Evolutionary conservation across 2,329 filamentous ascomycete genomes (phyloP).

Genomic region (Talaromyces sp.): DNA sequence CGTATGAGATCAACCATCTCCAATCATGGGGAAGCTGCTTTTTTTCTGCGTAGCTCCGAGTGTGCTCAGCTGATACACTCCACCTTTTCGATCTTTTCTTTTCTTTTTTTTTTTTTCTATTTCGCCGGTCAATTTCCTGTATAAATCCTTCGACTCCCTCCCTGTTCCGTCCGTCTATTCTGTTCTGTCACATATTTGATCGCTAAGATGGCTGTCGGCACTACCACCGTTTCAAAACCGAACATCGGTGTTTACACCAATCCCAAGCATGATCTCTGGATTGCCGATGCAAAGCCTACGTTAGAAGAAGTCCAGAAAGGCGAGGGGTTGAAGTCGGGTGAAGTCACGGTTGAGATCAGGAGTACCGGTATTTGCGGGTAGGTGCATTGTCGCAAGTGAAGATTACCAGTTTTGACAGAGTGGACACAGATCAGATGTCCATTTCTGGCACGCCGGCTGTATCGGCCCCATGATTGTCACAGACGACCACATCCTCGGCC

Average conservation of each 20-base stretch:
- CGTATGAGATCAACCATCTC: background rate
- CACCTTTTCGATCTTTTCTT: background rate
- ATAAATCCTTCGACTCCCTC: background rate
- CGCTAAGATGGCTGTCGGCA: conserved; percentile 13
- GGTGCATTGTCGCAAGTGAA: conserved; percentile 22
- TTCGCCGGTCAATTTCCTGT: background rate
- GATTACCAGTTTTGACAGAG: background rate
- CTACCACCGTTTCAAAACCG: conserved; percentile 52
- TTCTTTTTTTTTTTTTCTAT: background rate
- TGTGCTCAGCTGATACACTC: background rate
- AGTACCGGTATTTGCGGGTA: conserved; percentile 96
- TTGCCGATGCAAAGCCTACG: conserved; percentile 72
- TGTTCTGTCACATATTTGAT: background rate
- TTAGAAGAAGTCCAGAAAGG: conserved; percentile 69
- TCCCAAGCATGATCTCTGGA: conserved; percentile 85
- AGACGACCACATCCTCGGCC: conserved; percentile 85
- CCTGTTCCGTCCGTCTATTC: background rate
- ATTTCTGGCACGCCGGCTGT: conserved; percentile 95
- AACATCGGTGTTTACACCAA: conserved; percentile 98
- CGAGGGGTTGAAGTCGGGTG: conserved; percentile 67
- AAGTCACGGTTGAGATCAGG: conserved; percentile 84
- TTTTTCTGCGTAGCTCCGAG: background rate
- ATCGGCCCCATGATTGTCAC: conserved; percentile 95
- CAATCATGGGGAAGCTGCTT: conserved; percentile 6
- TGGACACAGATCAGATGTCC: conserved; percentile 72